Evolutionary conservation across 257 asterid genomes (phyloP).

Genomic region (Ligustrum vulgare): DNA sequence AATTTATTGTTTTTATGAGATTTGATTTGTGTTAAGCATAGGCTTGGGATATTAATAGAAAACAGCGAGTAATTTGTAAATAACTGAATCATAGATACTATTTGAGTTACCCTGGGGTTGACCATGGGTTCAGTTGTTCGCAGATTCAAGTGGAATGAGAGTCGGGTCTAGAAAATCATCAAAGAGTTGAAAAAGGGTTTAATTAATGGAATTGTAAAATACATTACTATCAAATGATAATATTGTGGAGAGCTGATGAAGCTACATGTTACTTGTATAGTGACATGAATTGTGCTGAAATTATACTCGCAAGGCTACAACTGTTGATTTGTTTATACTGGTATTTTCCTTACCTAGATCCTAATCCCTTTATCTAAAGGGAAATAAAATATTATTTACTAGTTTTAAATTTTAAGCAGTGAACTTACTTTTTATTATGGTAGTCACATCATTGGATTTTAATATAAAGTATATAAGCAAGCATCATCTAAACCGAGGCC

Average conservation of each 20-base stretch:
- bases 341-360: neutral
- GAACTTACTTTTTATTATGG: neutral
- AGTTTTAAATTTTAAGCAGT: neutral
- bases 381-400: neutral
- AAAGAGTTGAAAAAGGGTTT: neutral
- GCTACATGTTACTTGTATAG: neutral
- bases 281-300: neutral
- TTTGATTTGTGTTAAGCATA: neutral
- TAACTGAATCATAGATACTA: neutral
- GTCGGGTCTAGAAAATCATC: too few species aligned
- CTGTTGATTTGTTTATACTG: neutral
- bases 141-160: too few species aligned
- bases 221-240: neutral
- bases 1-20: conserved; percentile 12
- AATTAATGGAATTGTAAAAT: neutral
- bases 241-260: neutral
- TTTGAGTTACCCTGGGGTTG: neutral
- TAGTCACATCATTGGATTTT: neutral
- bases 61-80: neutral
- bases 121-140: too few species aligned
- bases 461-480: neutral
- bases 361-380: neutral
- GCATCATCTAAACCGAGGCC: neutral
- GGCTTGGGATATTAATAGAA: neutral
- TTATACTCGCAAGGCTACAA: neutral